Evolutionary conservation across 176 grass and related monocot species (phyloP).

Genomic region (Musa acuminata): DNA sequence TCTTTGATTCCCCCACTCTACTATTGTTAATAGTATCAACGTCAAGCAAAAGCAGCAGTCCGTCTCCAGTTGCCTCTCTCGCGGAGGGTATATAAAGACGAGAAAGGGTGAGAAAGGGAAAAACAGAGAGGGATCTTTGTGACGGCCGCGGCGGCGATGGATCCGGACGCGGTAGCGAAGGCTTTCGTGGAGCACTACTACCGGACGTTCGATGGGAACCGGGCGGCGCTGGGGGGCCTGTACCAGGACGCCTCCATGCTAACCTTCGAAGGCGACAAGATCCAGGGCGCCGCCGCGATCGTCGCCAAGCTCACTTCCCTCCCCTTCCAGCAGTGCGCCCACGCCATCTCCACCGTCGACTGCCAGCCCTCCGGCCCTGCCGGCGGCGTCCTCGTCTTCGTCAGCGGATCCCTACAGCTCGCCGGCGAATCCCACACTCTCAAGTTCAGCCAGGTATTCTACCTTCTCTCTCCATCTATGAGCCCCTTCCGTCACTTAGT

Average conservation of each 20-base stretch:
- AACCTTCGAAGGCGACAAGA: constrained; percentile 17
- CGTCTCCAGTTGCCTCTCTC: too few relatives aligned
- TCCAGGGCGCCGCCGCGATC: neutral
- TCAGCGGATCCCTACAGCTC: constrained; percentile 16
- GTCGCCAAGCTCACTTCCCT: constrained; percentile 15
- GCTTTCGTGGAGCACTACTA: constrained; percentile 17
- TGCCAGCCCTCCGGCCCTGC: constrained; percentile 14
- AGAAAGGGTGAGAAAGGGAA: too few relatives aligned
- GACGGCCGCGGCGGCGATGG: neutral
- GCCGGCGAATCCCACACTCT: constrained; percentile 7
- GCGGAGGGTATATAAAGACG: too few relatives aligned
- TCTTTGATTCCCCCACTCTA: too few relatives aligned
- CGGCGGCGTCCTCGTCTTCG: constrained; percentile 15
- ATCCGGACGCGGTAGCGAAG: constrained; percentile 10
- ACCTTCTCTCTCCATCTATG: neutral
- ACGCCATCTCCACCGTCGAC: constrained; percentile 12
- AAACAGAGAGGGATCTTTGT: too few relatives aligned
- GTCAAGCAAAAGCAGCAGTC: too few relatives aligned
- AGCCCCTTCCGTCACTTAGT: neutral
- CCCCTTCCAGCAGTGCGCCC: constrained; percentile 16
- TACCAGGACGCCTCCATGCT: constrained; percentile 17
- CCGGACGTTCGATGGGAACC: constrained; percentile 7
- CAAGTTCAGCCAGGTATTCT: constrained; percentile 14
- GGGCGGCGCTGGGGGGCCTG: constrained; percentile 1
- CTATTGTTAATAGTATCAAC: too few relatives aligned